These are phyloP conservation scores for Alternaria conjuncta DNA, from an alignment of 2,329 filamentous ascomycete genomes.

Conservation along the genomic window DNA sequence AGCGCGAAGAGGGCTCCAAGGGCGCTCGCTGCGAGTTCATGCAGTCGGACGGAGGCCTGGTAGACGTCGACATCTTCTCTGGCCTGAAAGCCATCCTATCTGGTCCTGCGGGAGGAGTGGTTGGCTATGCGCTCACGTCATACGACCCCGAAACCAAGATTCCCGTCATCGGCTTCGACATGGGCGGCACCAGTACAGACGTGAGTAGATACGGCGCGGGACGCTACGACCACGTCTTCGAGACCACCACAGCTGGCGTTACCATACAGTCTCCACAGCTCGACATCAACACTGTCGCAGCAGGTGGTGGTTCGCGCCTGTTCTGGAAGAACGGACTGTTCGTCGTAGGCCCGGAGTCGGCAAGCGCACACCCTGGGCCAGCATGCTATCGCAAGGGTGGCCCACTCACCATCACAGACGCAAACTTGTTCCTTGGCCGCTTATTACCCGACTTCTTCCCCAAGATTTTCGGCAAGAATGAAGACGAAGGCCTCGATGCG, in stretches of 20 bases:
- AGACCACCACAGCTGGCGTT: constrained; percentile 92
- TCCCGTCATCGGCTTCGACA: constrained; percentile 93
- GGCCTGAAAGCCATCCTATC: constrained; percentile 86
- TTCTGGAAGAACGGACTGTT: constrained; percentile 92
- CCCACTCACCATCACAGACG: constrained; percentile 90
- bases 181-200: constrained; percentile 93
- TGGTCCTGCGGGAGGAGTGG: constrained; percentile 90
- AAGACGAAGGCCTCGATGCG: constrained; percentile 79
- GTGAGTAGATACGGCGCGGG: constrained; percentile 86
- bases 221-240: constrained; percentile 90
- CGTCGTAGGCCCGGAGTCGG: constrained; percentile 87
- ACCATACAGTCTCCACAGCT: constrained; percentile 91
- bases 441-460: constrained; percentile 91
- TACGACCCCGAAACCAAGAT: constrained; percentile 83
- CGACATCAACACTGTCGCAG: constrained; percentile 94
- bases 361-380: constrained; percentile 86
- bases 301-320: constrained; percentile 82
- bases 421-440: constrained; percentile 83
- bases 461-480: constrained; percentile 91
- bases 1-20: constrained; percentile 66
- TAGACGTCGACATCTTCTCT: constrained; percentile 80
- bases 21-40: constrained; percentile 92
- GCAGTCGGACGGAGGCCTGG: constrained; percentile 80
- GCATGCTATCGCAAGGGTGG: constrained; percentile 91
- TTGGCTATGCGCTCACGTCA: constrained; percentile 89